These are phyloP conservation scores for Tilletia horrida DNA, from an alignment of 1,284 basidiomycete genomes.

Conservation along the genomic window DNA sequence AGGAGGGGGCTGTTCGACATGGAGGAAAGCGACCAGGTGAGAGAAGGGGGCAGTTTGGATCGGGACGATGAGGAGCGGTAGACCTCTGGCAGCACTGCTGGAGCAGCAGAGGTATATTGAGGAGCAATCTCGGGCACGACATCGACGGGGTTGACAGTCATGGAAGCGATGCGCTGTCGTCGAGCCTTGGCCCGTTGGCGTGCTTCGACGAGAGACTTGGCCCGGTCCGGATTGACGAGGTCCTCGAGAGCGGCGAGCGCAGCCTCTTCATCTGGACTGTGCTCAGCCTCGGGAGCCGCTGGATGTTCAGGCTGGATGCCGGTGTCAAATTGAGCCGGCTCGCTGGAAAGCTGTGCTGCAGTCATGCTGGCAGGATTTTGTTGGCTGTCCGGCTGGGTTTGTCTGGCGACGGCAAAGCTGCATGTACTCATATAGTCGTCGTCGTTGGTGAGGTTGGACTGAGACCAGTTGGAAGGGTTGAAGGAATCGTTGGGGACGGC, in stretches of 20 bases:
- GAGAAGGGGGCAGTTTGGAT: conserved; percentile 2
- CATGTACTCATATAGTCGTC: conserved; percentile 10
- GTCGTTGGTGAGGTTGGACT: too few species aligned
- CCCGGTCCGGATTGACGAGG: conserved; percentile 13
- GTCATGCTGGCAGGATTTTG: background rate
- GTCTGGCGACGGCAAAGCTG: background rate
- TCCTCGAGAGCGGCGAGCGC: conserved; percentile 7
- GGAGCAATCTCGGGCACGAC: background rate
- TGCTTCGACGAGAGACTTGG: background rate
- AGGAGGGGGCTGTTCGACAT: background rate
- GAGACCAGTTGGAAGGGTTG: too few species aligned
- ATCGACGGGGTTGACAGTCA: background rate
- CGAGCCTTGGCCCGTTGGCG: background rate
- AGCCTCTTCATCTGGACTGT: background rate
- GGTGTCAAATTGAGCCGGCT: background rate
- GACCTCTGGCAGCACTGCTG: too few species aligned
- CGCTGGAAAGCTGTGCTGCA: background rate
- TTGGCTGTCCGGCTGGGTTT: background rate
- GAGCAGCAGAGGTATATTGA: background rate
- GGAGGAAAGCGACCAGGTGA: conserved; percentile 1
- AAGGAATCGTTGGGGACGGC: background rate
- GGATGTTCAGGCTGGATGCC: background rate
- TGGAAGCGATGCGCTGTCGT: background rate
- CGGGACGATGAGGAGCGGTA: too few species aligned
- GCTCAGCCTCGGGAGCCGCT: background rate